Evolutionary conservation across 2,329 filamentous ascomycete genomes (phyloP).

Genomic region (Arachnomyces sp.): DNA sequence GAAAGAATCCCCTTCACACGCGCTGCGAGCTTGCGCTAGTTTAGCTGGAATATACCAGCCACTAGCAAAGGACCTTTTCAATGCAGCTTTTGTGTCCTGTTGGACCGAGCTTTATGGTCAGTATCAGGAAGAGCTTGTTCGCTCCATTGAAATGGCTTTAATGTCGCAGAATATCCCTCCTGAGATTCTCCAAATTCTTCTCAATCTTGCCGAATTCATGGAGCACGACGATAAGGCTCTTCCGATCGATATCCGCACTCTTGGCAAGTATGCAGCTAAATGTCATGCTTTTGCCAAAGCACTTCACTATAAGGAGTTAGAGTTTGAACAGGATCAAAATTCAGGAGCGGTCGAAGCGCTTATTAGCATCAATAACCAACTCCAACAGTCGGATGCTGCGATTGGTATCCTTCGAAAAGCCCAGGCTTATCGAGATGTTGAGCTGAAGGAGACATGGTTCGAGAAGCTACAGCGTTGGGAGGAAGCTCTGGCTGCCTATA

Average conservation of each 20-base stretch:
- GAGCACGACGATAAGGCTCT: conserved; percentile 98
- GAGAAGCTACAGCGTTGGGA: conserved; percentile 98
- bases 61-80: conserved; percentile 88
- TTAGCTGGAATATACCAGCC: conserved; percentile 87
- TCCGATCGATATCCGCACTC: conserved; percentile 89
- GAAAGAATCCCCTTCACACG: conserved; percentile 92
- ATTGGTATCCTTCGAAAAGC: conserved; percentile 96
- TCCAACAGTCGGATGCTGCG: conserved; percentile 96
- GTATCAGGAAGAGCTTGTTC: conserved; percentile 93
- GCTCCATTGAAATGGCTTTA: conserved; percentile 90
- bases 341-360: conserved; percentile 91
- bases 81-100: conserved; percentile 96
- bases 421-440: conserved; percentile 91
- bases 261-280: conserved; percentile 89
- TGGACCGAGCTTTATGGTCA: conserved; percentile 97
- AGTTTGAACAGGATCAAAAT: conserved; percentile 96
- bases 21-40: conserved; percentile 83
- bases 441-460: conserved; percentile 96
- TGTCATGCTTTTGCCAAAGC: conserved; percentile 98
- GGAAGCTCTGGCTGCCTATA: conserved; percentile 86
- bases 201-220: conserved; percentile 99
- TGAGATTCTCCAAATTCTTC: conserved; percentile 83
- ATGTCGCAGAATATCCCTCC: conserved; percentile 93
- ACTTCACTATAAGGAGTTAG: conserved; percentile 95
- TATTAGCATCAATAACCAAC: conserved; percentile 98